A percentile compares a stretch with the other conserved stretches of the same genome.
phyloP scores from a whole-genome alignment of 306 rosid species.

The Quercus glauca region DNA sequence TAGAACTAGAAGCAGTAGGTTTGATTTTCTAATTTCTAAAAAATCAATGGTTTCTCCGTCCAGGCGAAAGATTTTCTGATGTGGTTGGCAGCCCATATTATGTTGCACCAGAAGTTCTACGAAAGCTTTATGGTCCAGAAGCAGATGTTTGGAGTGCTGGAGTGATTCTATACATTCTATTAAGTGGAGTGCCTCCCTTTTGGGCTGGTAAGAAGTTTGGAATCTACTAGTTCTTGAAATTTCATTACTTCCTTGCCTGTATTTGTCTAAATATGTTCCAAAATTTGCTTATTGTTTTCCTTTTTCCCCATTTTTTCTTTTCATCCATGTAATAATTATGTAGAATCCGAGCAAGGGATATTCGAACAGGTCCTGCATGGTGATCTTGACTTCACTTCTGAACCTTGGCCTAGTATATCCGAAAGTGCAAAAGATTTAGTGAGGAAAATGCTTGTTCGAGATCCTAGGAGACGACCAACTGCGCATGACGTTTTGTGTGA shows the following conservation, averaged over 20 bases:
- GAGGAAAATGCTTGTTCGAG: slow-evolving; percentile 88
- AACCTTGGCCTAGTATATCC: slow-evolving; percentile 94
- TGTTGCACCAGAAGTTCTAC: slow-evolving; percentile 96
- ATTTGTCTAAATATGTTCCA: background rate
- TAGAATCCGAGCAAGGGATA: slow-evolving; percentile 84
- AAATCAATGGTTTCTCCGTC: slow-evolving; percentile 23
- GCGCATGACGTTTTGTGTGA: slow-evolving; percentile 97
- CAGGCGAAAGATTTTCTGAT: slow-evolving; percentile 81
- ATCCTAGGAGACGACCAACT: slow-evolving; percentile 71
- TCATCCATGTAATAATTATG: slow-evolving; percentile 9
- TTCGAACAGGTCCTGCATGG: slow-evolving; percentile 92
- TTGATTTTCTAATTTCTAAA: slow-evolving; percentile 13
- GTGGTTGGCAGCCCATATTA: slow-evolving; percentile 99
- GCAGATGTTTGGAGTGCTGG: slow-evolving; percentile 99
- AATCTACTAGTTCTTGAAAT: slow-evolving; percentile 9
- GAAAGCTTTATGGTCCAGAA: slow-evolving; percentile 89
- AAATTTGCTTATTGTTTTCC: slow-evolving; percentile 3
- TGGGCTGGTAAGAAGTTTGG: slow-evolving; percentile 81
- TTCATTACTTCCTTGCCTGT: background rate
- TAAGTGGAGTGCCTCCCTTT: slow-evolving; percentile 99
- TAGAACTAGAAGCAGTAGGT: slow-evolving; percentile 16
- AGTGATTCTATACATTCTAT: slow-evolving; percentile 85
- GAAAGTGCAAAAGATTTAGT: slow-evolving; percentile 98
- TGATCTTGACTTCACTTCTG: slow-evolving; percentile 84
- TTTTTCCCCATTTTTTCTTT: background rate